Evolutionary conservation across 129 eudicot genomes (phyloP).

Genomic region (Flaveria ramosissima): DNA sequence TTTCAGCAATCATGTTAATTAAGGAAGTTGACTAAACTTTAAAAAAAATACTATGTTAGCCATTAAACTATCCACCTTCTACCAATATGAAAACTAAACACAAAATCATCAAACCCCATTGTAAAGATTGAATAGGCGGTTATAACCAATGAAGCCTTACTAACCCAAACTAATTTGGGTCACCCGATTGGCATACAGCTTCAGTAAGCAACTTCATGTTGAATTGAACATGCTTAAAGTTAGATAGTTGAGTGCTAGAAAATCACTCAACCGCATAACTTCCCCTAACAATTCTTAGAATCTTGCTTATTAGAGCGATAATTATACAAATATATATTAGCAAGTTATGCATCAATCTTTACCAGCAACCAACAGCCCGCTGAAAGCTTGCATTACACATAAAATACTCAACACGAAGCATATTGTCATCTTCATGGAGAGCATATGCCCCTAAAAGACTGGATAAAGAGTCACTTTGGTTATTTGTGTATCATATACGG

Average conservation of each 20-base stretch:
- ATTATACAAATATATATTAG: too few species aligned
- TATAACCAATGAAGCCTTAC: neutral
- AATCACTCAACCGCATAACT: neutral
- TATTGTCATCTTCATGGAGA: constrained; percentile 14
- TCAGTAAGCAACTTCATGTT: neutral
- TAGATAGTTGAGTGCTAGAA: neutral
- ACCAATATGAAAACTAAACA: neutral
- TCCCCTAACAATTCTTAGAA: neutral
- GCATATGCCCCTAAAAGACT: neutral
- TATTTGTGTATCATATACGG: neutral
- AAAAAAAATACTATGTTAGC: neutral
- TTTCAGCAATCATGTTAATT: neutral
- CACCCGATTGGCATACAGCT: neutral
- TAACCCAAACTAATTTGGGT: neutral
- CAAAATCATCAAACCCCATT: constrained; percentile 1
- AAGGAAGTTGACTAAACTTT: neutral
- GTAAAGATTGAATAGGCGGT: neutral
- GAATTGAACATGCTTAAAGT: constrained; percentile 4
- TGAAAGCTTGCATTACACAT: neutral
- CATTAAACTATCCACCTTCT: neutral
- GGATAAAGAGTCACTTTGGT: too few species aligned
- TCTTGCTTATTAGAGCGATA: neutral
- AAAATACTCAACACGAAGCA: neutral
- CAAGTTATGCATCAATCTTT: too few species aligned
- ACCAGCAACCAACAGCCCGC: too few species aligned